Conservation (phyloP, 371 early-diverging fungal species). For the Nosema muscidifuracis region DNA sequence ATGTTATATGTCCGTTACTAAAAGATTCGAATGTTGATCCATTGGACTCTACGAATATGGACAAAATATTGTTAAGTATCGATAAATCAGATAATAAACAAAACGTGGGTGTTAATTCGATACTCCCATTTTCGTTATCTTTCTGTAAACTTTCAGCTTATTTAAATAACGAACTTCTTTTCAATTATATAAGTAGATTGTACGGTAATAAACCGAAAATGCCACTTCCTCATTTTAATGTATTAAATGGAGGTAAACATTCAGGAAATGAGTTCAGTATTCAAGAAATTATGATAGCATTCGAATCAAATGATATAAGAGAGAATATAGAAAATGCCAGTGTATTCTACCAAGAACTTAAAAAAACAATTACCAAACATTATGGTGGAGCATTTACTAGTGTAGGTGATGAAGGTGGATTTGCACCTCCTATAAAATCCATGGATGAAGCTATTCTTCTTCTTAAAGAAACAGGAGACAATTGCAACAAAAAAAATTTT, state of each 20-base stretch:
- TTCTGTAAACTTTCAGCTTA: conserved; percentile 87
- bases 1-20: conserved; percentile 72
- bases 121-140: conserved; percentile 89
- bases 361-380: conserved; percentile 83
- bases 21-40: conserved; percentile 69
- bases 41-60: conserved; percentile 75
- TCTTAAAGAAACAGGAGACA: conserved; percentile 74
- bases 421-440: conserved; percentile 94
- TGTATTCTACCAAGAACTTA: conserved; percentile 85
- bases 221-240: conserved; percentile 93
- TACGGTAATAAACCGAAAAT: conserved; percentile 69
- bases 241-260: conserved; percentile 96
- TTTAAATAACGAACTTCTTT: conserved; percentile 76
- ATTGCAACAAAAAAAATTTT: conserved; percentile 81
- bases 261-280: conserved; percentile 95
- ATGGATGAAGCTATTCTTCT: conserved; percentile 82
- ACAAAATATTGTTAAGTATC: conserved; percentile 74
- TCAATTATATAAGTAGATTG: conserved; percentile 77
- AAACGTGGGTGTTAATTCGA: conserved; percentile 85
- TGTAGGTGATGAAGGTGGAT: conserved; percentile 99
- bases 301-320: conserved; percentile 24
- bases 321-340: conserved; percentile 60
- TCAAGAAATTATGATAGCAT: conserved; percentile 96
- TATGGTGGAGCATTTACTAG: conserved; percentile 78
- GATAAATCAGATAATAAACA: conserved; percentile 86